Evolutionary conservation across 192 early-diverging fungal species (phyloP).

Genomic region (Coemansia umbellata): DNA sequence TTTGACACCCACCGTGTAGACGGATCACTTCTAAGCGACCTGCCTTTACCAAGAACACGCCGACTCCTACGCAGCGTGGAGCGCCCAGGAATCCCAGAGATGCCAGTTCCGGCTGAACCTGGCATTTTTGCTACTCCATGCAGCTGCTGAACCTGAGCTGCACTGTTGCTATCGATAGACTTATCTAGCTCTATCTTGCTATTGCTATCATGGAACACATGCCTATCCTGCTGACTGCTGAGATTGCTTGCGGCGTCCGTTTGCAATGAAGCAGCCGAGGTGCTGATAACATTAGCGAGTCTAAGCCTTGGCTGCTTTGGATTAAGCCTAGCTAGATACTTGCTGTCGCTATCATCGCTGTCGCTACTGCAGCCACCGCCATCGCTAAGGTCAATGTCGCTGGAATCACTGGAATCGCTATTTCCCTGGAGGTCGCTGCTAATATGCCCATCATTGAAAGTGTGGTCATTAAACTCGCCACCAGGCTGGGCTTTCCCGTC

Average conservation of each 20-base stretch:
- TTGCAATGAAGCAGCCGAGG: background rate
- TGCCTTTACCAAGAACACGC: constrained; percentile 26
- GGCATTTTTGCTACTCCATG: background rate
- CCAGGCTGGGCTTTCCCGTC: constrained; percentile 9
- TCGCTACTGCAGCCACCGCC: constrained; percentile 5
- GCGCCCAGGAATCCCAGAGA: constrained; percentile 3
- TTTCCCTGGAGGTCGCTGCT: constrained; percentile 46
- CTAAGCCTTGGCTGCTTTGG: constrained; percentile 1
- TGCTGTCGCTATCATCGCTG: constrained; percentile 23
- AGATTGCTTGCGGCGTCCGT: background rate
- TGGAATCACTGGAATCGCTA: constrained; percentile 15
- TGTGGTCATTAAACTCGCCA: background rate
- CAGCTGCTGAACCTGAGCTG: background rate
- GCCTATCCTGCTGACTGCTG: background rate
- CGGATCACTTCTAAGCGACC: constrained; percentile 6
- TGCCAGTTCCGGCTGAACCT: background rate
- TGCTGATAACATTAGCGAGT: no score
- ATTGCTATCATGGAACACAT: background rate
- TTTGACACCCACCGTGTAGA: background rate
- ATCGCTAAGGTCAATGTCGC: constrained; percentile 22
- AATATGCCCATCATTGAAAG: constrained; percentile 36
- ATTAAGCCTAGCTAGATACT: constrained; percentile 26
- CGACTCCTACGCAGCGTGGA: constrained; percentile 40
- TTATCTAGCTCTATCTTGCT: background rate
- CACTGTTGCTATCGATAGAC: background rate